Evolutionary conservation across 2,329 filamentous ascomycete species (phyloP).

Genomic region (Fonsecaea multimorphosa): DNA sequence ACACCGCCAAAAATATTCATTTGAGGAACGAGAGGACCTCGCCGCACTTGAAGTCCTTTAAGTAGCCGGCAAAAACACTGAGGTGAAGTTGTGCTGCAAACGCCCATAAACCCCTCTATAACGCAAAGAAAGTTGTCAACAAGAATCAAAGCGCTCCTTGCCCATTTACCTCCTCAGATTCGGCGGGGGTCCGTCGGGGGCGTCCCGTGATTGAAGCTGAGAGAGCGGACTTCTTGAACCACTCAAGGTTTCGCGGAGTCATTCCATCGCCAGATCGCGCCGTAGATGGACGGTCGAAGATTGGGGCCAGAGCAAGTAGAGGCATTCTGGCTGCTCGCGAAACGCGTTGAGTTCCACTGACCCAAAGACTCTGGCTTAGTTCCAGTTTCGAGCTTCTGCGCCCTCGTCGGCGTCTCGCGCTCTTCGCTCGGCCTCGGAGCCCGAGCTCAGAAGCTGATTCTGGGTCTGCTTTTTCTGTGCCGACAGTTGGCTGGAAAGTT

Average conservation of each 20-base stretch:
- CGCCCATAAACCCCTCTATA: not conserved
- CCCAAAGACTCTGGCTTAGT: slow-evolving; percentile 16
- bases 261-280: not conserved
- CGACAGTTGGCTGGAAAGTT: slow-evolving; percentile 72
- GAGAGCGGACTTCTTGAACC: not conserved
- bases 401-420: slow-evolving; percentile 68
- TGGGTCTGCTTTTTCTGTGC: slow-evolving; percentile 78
- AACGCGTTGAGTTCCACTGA: not conserved
- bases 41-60: not conserved
- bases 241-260: not conserved
- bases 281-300: not conserved
- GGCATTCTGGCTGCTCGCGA: not conserved
- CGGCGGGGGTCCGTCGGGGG: not conserved
- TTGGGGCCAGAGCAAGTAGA: not conserved
- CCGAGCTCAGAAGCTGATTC: slow-evolving; percentile 69
- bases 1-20: not conserved
- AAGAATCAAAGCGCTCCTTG: not conserved
- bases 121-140: not conserved
- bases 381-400: slow-evolving; percentile 31
- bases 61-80: not conserved
- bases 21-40: not conserved
- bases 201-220: not conserved
- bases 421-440: slow-evolving; percentile 69
- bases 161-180: not conserved
- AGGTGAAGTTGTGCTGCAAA: not conserved